Evolutionary conservation across 179 eudicot genomes (phyloP).

Genomic region (Heliamphora pulchella): DNA sequence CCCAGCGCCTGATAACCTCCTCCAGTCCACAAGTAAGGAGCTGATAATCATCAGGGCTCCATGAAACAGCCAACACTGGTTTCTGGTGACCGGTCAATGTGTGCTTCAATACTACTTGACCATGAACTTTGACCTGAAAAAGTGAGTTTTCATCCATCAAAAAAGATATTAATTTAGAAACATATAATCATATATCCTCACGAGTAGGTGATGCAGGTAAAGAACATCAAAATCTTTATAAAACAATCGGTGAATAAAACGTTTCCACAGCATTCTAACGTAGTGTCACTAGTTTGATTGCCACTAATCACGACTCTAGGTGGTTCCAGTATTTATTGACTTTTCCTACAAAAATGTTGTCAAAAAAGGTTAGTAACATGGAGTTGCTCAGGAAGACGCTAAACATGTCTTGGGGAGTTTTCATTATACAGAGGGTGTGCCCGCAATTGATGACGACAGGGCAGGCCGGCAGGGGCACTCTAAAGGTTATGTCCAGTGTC

Average conservation of each 20-base stretch:
- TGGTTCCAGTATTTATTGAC: neutral
- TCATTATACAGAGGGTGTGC: too few species aligned
- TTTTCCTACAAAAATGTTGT: neutral
- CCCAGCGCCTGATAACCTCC: conserved; percentile 67
- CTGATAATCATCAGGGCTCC: conserved; percentile 66
- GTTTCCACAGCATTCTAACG: neutral
- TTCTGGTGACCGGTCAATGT: conserved; percentile 53
- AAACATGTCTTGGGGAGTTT: neutral
- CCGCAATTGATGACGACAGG: too few species aligned
- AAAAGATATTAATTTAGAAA: neutral
- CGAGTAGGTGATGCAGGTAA: too few species aligned
- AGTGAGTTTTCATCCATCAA: neutral
- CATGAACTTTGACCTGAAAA: conserved; percentile 40
- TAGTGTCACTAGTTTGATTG: neutral
- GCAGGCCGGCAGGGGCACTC: too few species aligned
- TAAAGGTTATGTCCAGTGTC: too few species aligned
- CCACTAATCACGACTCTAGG: too few species aligned
- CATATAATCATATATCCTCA: neutral
- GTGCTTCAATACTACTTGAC: conserved; percentile 40
- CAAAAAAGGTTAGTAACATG: neutral
- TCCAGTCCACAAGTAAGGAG: conserved; percentile 68
- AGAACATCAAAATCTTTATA: too few species aligned
- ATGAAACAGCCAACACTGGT: conserved; percentile 49
- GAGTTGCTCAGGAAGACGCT: neutral
- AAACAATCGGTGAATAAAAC: too few species aligned